These are phyloP conservation scores for Penstemon barbatus DNA, from an alignment of 257 asterid species.

Conservation along the genomic window DNA sequence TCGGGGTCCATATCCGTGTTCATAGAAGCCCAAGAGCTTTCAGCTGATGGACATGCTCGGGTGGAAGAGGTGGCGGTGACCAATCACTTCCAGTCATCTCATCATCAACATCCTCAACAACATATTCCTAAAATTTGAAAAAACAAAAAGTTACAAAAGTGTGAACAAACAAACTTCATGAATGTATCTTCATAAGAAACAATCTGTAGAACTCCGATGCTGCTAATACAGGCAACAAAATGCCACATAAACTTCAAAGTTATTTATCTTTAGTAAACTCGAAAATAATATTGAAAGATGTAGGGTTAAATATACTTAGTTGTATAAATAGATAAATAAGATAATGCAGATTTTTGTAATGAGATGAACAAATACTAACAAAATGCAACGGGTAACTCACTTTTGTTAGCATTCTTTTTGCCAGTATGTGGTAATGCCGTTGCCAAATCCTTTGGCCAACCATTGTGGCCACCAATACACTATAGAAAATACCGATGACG, in stretches of 20 bases:
- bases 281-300: neutral
- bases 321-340: neutral
- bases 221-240: neutral
- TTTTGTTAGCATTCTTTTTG: conserved; percentile 92
- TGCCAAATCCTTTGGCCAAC: conserved; percentile 99
- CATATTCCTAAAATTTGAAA: conserved; percentile 62
- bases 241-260: neutral
- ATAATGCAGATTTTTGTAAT: neutral
- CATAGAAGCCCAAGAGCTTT: conserved; percentile 87
- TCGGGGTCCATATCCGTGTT: conserved; percentile 27
- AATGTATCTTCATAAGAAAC: neutral
- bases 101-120: conserved; percentile 93
- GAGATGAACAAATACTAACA: neutral
- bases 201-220: neutral
- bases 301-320: neutral
- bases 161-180: neutral
- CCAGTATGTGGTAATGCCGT: conserved; percentile 93
- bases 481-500: conserved; percentile 84
- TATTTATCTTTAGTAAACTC: neutral
- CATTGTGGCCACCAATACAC: conserved; percentile 90
- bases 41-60: conserved; percentile 88
- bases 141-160: neutral
- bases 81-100: conserved; percentile 78
- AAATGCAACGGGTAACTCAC: conserved; percentile 42
- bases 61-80: conserved; percentile 84